Conservation (phyloP, 1,139 yeast species). For the Pichia terricola region DNA sequence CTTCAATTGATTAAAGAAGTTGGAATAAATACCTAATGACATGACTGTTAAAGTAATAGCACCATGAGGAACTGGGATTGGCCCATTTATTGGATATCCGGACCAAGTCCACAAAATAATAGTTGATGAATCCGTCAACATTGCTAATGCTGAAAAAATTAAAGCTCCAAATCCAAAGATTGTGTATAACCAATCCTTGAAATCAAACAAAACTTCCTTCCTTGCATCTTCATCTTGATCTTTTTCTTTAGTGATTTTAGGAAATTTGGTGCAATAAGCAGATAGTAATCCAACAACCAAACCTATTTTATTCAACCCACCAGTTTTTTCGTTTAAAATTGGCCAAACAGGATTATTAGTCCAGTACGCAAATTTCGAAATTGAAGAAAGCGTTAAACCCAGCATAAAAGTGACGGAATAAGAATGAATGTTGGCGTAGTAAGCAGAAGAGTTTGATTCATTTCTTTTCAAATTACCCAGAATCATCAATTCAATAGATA, state of each 20-base stretch:
- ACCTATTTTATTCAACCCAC: constrained; percentile 77
- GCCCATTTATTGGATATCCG: constrained; percentile 83
- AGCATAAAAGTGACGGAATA: constrained; percentile 55
- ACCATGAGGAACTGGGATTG: constrained; percentile 86
- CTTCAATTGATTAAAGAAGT: constrained; percentile 23
- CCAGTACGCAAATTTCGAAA: constrained; percentile 64
- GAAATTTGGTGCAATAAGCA: constrained; percentile 43
- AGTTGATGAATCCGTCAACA: constrained; percentile 76
- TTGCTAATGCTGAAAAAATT: constrained; percentile 63
- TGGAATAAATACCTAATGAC: constrained; percentile 46
- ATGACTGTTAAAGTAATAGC: constrained; percentile 53
- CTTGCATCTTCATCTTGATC: constrained; percentile 1
- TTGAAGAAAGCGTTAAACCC: constrained; percentile 67
- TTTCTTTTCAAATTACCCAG: constrained; percentile 28
- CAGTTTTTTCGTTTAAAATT: constrained; percentile 74
- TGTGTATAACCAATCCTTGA: not conserved
- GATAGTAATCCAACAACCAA: constrained; percentile 54
- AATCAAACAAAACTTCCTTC: not conserved
- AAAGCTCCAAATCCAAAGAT: constrained; percentile 65
- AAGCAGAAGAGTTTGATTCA: constrained; percentile 14
- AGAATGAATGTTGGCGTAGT: constrained; percentile 34
- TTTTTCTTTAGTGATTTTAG: constrained; percentile 3
- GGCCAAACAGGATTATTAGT: constrained; percentile 97
- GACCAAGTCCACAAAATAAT: constrained; percentile 90
- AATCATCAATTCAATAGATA: constrained; percentile 43